Conservation (phyloP, 2,329 filamentous ascomycete genomes). For the Mariannaea elegans region DNA sequence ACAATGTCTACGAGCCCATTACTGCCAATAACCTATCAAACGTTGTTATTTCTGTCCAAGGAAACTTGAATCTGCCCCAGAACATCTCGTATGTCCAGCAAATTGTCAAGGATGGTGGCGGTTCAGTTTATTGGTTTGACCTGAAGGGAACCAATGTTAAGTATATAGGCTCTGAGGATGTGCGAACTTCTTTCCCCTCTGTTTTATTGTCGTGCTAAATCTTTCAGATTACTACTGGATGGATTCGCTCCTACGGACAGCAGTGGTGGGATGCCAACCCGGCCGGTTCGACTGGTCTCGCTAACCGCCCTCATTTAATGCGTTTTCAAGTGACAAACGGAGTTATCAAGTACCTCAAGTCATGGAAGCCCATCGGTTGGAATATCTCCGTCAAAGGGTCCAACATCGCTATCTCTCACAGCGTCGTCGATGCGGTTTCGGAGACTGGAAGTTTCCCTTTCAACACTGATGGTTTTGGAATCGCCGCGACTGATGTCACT, state of each 20-base stretch:
- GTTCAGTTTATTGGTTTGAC: constrained; percentile 20
- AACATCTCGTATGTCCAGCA: constrained; percentile 19
- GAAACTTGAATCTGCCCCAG: constrained; percentile 16
- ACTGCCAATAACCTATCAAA: constrained; percentile 12
- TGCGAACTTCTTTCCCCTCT: neutral
- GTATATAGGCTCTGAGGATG: constrained; percentile 16
- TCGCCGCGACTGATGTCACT: constrained; percentile 9
- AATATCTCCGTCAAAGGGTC: constrained; percentile 21
- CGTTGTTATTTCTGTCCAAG: constrained; percentile 19
- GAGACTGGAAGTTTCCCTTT: constrained; percentile 18
- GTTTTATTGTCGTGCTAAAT: neutral
- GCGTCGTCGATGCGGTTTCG: constrained; percentile 17
- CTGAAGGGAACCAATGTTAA: constrained; percentile 18
- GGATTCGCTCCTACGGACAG: constrained; percentile 21
- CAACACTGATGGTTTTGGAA: constrained; percentile 18
- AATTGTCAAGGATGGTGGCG: constrained; percentile 16
- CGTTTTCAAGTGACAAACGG: constrained; percentile 21
- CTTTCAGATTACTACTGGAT: constrained; percentile 14
- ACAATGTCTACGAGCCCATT: constrained; percentile 20
- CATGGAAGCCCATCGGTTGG: constrained; percentile 22
- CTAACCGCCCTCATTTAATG: constrained; percentile 16
- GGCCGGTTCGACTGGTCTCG: constrained; percentile 14
- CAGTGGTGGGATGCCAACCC: constrained; percentile 23
- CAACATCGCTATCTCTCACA: constrained; percentile 19
- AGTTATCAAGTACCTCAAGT: constrained; percentile 21